Base-by-base conservation (phyloP, 768 basidiomycete genomes). In the Rhizopogon sp. region DNA sequence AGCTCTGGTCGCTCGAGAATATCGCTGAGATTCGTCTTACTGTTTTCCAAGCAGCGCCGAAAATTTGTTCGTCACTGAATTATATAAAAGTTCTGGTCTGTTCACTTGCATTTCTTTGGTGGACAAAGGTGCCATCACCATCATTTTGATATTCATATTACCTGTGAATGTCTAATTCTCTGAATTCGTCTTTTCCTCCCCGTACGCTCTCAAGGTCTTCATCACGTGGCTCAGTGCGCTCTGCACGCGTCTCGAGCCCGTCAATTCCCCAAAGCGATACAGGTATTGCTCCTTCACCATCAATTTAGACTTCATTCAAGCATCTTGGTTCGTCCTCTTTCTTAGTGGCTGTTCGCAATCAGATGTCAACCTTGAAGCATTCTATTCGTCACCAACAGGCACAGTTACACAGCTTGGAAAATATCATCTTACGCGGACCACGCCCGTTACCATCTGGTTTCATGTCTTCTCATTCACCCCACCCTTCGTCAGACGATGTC, bases 361-460 rank as follows among this genome's bases (percentile, higher is more conserved):
- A 91, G 57, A 85, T 92, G 72, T 89, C 88, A 60, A 85, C 84
- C 40, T 72, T 92, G 64, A 90, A 87, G 71, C 90, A 92, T 67
- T 82, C 78, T 65, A 92, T 92, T 62, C 75, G 90, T 58, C 89
- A 91, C 62, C 87, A 92, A 65, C 88, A 90, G 74, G 89, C 89
- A 17, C 88, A 91, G 62, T 69, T 90, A 37, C 79, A 85, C 60
- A 76, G 64, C 39, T 79, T 91, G 51, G 90, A 92, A 67, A 87
- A 76, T 64, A 76, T 80, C 52, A 72, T 92, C 46, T 77, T 85
- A 49, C 80, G 81, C 60, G 82, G 82, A 16, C 86, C 88, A 14
- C 80, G 90, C 55, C 82, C 85, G 39, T 75, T 81, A 59, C 72
- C 72, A 50, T 64, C 71, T 31, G 66, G 69, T n/a, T 69, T 73